These are phyloP conservation scores for Cardamine resedifolia DNA, from an alignment of 345 rosid species.

Conservation along the genomic window DNA sequence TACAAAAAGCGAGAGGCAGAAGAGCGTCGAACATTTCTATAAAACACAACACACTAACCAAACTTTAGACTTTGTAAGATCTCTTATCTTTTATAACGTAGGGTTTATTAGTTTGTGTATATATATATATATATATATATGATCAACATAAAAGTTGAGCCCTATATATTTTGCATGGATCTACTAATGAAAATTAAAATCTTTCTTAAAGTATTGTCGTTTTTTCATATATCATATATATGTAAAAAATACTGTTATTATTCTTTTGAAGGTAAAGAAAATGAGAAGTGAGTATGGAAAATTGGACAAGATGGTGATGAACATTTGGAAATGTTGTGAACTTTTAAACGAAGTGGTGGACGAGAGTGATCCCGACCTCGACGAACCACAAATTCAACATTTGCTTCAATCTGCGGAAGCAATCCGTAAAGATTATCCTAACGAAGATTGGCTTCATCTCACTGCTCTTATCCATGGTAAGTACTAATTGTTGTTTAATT, in stretches of 20 bases:
- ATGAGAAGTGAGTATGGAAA: slow-evolving; percentile 54
- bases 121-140: neutral
- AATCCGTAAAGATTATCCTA: slow-evolving; percentile 57
- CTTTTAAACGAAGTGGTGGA: slow-evolving; percentile 58
- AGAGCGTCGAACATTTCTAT: slow-evolving; percentile 57
- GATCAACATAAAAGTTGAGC: neutral
- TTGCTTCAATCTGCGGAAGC: slow-evolving; percentile 74
- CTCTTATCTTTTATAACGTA: neutral
- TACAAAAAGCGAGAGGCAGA: slow-evolving; percentile 48
- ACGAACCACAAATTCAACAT: slow-evolving; percentile 73
- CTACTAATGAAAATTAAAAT: too few relatives aligned
- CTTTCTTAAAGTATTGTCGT: too few relatives aligned
- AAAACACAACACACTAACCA: slow-evolving; percentile 60
- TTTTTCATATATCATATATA: too few relatives aligned
- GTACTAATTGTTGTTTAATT: too few relatives aligned
- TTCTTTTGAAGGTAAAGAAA: slow-evolving; percentile 40
- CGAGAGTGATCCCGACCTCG: slow-evolving; percentile 67
- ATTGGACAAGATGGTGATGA: slow-evolving; percentile 53
- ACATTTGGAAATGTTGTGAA: slow-evolving; percentile 74
- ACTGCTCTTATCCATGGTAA: slow-evolving; percentile 79
- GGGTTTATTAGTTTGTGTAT: neutral
- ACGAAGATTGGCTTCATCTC: slow-evolving; percentile 69
- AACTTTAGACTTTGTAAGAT: slow-evolving; percentile 56
- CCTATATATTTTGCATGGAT: neutral
- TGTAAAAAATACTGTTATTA: neutral